A percentile compares a stretch with the other conserved stretches of the same genome.
phyloP scores from a whole-genome alignment of 208 protist genomes.

The Trypanosomatidae sp. region DNA sequence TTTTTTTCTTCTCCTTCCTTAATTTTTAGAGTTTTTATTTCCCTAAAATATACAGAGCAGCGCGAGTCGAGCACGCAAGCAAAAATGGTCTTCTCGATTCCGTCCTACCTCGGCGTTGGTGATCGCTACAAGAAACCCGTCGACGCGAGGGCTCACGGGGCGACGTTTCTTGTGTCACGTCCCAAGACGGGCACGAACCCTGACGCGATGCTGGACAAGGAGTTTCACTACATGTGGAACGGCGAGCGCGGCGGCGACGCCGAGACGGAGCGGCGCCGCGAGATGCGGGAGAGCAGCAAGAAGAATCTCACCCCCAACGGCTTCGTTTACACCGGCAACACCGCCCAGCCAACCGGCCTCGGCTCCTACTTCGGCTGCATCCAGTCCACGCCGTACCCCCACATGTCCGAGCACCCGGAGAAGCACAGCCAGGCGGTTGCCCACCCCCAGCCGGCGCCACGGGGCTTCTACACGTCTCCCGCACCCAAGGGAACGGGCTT shows the following conservation, averaged over 20 bases:
- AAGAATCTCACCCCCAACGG: constrained; percentile 77
- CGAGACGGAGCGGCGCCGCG: constrained; percentile 47
- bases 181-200: constrained; percentile 81
- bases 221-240: constrained; percentile 83
- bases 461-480: constrained; percentile 80
- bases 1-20: not conserved
- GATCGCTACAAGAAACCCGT: constrained; percentile 66
- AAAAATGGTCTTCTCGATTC: constrained; percentile 91
- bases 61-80: not conserved
- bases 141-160: constrained; percentile 63
- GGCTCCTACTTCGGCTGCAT: constrained; percentile 89
- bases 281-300: constrained; percentile 59
- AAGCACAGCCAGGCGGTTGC: constrained; percentile 35
- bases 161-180: constrained; percentile 61
- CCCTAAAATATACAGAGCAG: too few species aligned
- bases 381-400: constrained; percentile 47
- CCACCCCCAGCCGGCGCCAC: constrained; percentile 37
- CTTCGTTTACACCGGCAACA: constrained; percentile 58
- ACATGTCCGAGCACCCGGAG: constrained; percentile 59
- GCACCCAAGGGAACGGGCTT: constrained; percentile 66
- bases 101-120: constrained; percentile 78
- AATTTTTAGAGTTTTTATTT: too few species aligned
- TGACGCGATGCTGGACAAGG: constrained; percentile 83
- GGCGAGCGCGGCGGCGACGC: constrained; percentile 77
- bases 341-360: constrained; percentile 54